Percentiles rank a stretch among this genome's conserved stretches.
Evolutionary conservation across 768 basidiomycete genomes (phyloP).

Genomic region (Baorangia bicolor): DNA sequence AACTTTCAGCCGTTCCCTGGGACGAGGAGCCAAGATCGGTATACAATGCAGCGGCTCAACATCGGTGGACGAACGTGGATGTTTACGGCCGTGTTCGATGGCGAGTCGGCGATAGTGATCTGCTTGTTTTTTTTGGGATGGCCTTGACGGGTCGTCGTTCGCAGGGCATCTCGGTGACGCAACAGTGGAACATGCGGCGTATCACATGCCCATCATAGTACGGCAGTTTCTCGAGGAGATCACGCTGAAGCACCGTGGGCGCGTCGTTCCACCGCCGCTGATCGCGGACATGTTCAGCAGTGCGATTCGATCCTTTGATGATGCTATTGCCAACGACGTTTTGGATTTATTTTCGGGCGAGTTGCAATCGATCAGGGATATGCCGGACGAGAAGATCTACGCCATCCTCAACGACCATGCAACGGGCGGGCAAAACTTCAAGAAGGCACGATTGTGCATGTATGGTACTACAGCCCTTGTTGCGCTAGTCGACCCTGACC

Average conservation of each 20-base stretch:
- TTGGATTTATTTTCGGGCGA: conserved; percentile 60
- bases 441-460: conserved; percentile 69
- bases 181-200: conserved; percentile 66
- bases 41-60: conserved; percentile 55
- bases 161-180: conserved; percentile 68
- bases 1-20: conserved; percentile 65
- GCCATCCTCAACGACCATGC: conserved; percentile 64
- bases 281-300: conserved; percentile 57
- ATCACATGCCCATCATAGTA: conserved; percentile 67
- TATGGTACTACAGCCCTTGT: conserved; percentile 78
- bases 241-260: conserved; percentile 36
- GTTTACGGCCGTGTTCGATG: conserved; percentile 72
- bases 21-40: conserved; percentile 61
- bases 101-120: conserved; percentile 35
- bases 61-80: conserved; percentile 58
- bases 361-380: conserved; percentile 45
- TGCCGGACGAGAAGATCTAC: conserved; percentile 57
- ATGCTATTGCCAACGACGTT: conserved; percentile 66
- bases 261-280: conserved; percentile 43
- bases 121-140: not conserved
- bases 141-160: conserved; percentile 2
- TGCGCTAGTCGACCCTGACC: conserved; percentile 67
- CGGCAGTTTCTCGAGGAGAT: conserved; percentile 54
- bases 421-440: conserved; percentile 56
- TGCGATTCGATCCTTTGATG: conserved; percentile 60